Evolutionary conservation across 116 monocot species (phyloP).

Genomic region (Phalaenopsis hybrid): DNA sequence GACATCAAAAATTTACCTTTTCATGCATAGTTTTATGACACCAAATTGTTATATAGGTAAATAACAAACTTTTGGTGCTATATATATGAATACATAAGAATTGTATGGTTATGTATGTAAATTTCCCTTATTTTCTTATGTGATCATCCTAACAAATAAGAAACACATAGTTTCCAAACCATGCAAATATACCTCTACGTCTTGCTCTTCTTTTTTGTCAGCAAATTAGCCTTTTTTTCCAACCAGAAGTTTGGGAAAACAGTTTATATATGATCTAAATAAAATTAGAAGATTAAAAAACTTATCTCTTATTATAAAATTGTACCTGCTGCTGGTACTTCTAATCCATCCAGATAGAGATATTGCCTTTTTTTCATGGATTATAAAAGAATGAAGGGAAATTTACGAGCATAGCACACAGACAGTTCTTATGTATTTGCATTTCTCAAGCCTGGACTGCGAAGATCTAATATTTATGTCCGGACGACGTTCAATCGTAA

Average conservation of each 20-base stretch:
- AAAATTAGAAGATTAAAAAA: not conserved
- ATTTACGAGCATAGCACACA: not conserved
- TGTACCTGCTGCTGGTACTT: not conserved
- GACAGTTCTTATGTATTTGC: too few relatives aligned
- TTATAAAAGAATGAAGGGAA: not conserved
- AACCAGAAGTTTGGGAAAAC: not conserved
- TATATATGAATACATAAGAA: too few relatives aligned
- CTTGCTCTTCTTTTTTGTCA: not conserved
- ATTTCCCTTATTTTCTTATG: too few relatives aligned
- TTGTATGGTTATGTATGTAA: too few relatives aligned
- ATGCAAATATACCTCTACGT: not conserved
- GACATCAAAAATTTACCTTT: too few relatives aligned
- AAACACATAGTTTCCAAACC: not conserved
- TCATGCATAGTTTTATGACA: too few relatives aligned
- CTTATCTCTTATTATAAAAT: not conserved
- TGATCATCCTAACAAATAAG: not conserved
- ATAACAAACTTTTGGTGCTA: too few relatives aligned
- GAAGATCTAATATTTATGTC: not conserved
- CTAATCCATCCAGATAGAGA: not conserved
- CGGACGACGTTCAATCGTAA: not conserved
- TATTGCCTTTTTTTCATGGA: not conserved
- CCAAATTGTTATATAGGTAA: too few relatives aligned
- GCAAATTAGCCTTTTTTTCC: not conserved
- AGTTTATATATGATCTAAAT: not conserved
- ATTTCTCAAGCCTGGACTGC: not conserved